Base-by-base conservation (phyloP, 345 rosid genomes). In the Cardamine chenopodiifolia region DNA sequence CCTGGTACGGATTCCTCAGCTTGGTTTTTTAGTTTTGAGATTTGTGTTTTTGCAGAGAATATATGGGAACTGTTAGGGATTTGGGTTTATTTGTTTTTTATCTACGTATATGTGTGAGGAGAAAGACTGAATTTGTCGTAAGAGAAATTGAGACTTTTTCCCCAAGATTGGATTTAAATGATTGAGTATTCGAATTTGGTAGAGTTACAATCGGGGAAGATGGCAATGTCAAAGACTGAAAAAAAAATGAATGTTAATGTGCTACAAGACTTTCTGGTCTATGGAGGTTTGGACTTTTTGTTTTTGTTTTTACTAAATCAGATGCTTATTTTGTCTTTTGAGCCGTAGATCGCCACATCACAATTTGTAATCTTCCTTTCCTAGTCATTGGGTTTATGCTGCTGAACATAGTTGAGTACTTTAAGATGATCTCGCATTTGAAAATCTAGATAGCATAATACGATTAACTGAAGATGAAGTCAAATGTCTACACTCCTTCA, bases 1-100 rank as follows among this genome's bases (percentile, higher is more conserved):
- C 96, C 96, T 8, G 97, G 97, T 91, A 64, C 61, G 82, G 62
- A 31, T 19, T 17, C 14, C 32, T 11, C 29, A 26, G 4, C 20
- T 74, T 58, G 45, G 40, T 12, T 28, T 40, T 62, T 39, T 1
- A 12, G n/a, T 20, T 40, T 53, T 29, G 3, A 13, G 23, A 26
- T 35, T 45, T 73, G 70, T 48, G 47, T 18, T 66, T 26, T 6
- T 35, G 32, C 60, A 34, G 78, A 37, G 83, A 6, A 12, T 66
- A 4, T 58, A 25, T 15, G 29, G 4, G 29, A 26, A 26, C 4
- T 26, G 2, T 62, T 47, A 18, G 29, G 66, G 66, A 26, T 70
- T 34, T 34, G 22, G 34, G 26, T 62, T 10, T 4, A n/a, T 47
- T 22, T 68, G 31, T 23, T 42, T 23, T 42, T 44, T 44, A 6